Conservation (phyloP, 257 asterid genomes). For the Nyctanthes arbortristis region DNA sequence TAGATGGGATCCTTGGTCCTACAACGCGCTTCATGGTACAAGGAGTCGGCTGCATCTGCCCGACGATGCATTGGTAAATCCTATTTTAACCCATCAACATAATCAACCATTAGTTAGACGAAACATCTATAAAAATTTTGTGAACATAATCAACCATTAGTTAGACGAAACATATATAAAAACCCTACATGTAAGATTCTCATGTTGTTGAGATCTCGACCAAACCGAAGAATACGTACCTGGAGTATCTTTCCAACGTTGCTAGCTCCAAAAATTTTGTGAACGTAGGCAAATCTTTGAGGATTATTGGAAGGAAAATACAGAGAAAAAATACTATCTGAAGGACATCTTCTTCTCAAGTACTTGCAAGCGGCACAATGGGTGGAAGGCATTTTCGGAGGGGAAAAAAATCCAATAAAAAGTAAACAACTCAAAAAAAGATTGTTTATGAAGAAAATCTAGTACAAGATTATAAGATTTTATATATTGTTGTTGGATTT, state of each 20-base stretch:
- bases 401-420: too few species aligned
- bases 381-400: constrained; percentile 36
- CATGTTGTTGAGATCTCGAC: background rate
- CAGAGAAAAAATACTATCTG: constrained; percentile 68
- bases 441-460: too few species aligned
- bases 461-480: too few species aligned
- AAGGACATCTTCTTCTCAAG: constrained; percentile 63
- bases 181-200: too few species aligned
- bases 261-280: constrained; percentile 75
- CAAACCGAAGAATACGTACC: constrained; percentile 24
- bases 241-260: constrained; percentile 61
- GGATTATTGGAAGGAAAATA: constrained; percentile 71
- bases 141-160: too few species aligned
- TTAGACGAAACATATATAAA: background rate
- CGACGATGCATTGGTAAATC: constrained; percentile 51
- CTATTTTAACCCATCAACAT: constrained; percentile 29
- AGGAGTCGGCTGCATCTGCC: constrained; percentile 50
- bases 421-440: too few species aligned
- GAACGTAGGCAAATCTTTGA: constrained; percentile 56
- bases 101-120: too few species aligned
- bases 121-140: too few species aligned
- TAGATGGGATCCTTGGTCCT: constrained; percentile 59
- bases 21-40: constrained; percentile 63
- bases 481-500: too few species aligned
- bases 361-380: constrained; percentile 87